A percentile compares a stretch with the other conserved stretches of the same genome.
phyloP scores from a whole-genome alignment of 164 flowering plant species.

The Malania oleifera region DNA sequence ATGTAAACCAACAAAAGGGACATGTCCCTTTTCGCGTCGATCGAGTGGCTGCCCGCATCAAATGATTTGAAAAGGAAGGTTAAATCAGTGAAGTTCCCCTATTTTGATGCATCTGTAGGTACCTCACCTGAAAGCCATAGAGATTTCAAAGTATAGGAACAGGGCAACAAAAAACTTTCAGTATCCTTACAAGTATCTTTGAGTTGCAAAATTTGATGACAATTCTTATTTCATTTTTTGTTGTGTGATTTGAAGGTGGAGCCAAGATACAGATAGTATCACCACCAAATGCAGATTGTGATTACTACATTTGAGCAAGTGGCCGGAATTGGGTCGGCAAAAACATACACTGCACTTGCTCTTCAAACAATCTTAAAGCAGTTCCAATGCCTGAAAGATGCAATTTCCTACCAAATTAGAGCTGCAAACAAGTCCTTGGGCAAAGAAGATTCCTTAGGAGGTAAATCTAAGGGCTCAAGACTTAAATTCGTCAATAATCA shows the following conservation, averaged over 20 bases:
- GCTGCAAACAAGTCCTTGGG: slow-evolving; percentile 65
- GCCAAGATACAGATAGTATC: slow-evolving; percentile 91
- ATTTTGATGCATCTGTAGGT: slow-evolving; percentile 55
- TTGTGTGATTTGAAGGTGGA: slow-evolving; percentile 59
- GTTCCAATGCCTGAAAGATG: slow-evolving; percentile 82
- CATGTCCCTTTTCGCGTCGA: too few species aligned
- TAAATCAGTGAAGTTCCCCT: slow-evolving; percentile 47
- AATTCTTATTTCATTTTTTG: not conserved
- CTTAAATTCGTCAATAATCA: slow-evolving; percentile 82
- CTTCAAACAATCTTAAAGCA: slow-evolving; percentile 87
- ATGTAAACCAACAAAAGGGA: too few species aligned
- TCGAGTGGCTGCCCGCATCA: slow-evolving; percentile 43
- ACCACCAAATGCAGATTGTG: slow-evolving; percentile 91
- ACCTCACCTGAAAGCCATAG: slow-evolving; percentile 14
- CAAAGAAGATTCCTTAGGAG: slow-evolving; percentile 58
- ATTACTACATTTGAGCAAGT: slow-evolving; percentile 78
- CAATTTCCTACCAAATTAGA: slow-evolving; percentile 63
- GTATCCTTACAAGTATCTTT: too few species aligned
- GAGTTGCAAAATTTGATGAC: too few species aligned
- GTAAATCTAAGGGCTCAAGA: slow-evolving; percentile 58
- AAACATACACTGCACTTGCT: slow-evolving; percentile 85
- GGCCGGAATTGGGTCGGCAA: slow-evolving; percentile 82
- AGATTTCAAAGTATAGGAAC: too few species aligned
- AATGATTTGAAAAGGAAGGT: slow-evolving; percentile 58
- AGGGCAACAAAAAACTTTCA: too few species aligned